Base-by-base conservation (phyloP, 768 basidiomycete genomes). In the Pleurotus salmoneostramineus region DNA sequence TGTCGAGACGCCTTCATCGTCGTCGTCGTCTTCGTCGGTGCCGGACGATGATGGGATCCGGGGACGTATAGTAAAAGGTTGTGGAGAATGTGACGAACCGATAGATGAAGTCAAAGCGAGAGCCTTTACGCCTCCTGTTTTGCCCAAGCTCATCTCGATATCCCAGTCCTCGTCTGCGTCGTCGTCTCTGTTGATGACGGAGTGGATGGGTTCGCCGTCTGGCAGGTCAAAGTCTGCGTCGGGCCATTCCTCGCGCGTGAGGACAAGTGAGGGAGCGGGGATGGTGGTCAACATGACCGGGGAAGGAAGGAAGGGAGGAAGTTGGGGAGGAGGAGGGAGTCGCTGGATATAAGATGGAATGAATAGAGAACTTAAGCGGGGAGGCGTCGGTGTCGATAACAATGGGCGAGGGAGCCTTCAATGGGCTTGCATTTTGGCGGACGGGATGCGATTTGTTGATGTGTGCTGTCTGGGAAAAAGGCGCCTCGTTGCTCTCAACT, bases 161-260 rank as follows among this genome's bases (percentile, higher is more conserved):
- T 93, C 92, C 92, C 91, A 93, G 67, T 93, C 90, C 68, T 89
- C 83, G 60, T 83, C 81, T 52, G 77, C 66, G 46, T 81, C 83
- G 52, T 83, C 78, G 58, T 85, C 84, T 72, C 80, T 87, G 77
- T 88, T 87, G 17, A 80, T 81, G 27, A 78, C 79, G 37, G 86
- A 71, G 63, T 87, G 83, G 52, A 91, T 80, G 50, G 83, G 77
- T 49, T 82, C 82, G 44, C 83, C 91, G 49, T 93, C 91, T 56
- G 88, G 86, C 17, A 93, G 75, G 68, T 92, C 91, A 68, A 93
- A 93, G 72, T 93, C 91, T 60, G 88, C 88, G 71, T 93, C 91
- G 45, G 83, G 80, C 91, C 91, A 93, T 75, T 92, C 89, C 72
- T 93, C 91, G 61, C 82, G 81, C 56, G 79, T 70, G 40, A 77